Evolutionary conservation across 192 early-diverging fungal species (phyloP).

Genomic region (Coemansia sp.): DNA sequence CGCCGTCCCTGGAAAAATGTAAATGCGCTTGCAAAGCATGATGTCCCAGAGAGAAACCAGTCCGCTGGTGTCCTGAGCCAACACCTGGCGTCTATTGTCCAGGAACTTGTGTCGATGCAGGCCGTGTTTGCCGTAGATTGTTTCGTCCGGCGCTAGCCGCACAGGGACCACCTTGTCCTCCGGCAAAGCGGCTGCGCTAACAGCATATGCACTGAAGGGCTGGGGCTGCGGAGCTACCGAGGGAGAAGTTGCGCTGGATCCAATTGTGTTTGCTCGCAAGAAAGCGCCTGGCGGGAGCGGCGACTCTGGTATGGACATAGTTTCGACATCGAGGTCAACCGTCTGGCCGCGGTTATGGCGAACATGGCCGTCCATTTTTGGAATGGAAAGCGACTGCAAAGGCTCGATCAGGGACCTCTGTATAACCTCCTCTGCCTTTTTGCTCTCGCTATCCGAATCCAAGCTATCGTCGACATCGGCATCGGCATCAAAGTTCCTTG

Average conservation of each 20-base stretch:
- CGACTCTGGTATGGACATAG: constrained; percentile 28
- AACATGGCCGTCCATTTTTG: neutral
- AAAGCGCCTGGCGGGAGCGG: constrained; percentile 40
- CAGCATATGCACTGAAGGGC: neutral
- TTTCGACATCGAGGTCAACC: constrained; percentile 4
- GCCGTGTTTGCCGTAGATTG: constrained; percentile 60
- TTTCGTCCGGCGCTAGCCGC: constrained; percentile 34
- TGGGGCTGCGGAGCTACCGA: neutral
- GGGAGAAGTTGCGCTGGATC: neutral
- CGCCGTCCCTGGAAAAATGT: constrained; percentile 51
- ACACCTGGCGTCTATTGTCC: constrained; percentile 79
- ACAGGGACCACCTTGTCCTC: constrained; percentile 23
- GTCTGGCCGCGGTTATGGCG: neutral
- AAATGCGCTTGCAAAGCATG: constrained; percentile 59
- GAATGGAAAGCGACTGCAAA: neutral
- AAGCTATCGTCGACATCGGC: neutral
- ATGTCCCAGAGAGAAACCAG: constrained; percentile 91
- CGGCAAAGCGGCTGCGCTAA: neutral
- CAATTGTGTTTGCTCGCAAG: constrained; percentile 9
- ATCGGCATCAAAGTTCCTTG: neutral
- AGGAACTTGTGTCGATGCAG: constrained; percentile 66
- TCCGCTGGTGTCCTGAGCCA: constrained; percentile 79
- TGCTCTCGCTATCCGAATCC: constrained; percentile 3
- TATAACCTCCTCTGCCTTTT: neutral
- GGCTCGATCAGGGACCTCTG: constrained; percentile 2